Evolutionary conservation across 768 basidiomycete species (phyloP).

Genomic region (Agaricus blazei): DNA sequence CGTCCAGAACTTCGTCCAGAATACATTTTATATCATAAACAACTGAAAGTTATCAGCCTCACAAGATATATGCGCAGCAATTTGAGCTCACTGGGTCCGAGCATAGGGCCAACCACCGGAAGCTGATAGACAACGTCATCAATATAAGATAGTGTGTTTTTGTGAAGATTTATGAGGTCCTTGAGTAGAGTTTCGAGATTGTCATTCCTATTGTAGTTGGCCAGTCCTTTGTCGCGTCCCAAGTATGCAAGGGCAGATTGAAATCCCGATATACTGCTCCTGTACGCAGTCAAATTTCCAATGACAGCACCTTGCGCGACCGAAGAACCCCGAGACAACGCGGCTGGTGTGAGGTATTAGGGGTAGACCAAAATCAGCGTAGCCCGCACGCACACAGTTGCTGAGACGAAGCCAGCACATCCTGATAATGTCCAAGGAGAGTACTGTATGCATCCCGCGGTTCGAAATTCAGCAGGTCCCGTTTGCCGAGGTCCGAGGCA

Average conservation of each 20-base stretch:
- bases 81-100: slow-evolving; percentile 49
- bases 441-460: neutral
- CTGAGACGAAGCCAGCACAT: neutral
- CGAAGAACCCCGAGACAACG: neutral
- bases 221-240: slow-evolving; percentile 45
- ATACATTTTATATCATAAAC: slow-evolving; percentile 59
- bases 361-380: neutral
- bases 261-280: slow-evolving; percentile 25
- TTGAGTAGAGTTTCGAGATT: slow-evolving; percentile 46
- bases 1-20: slow-evolving; percentile 45
- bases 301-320: neutral
- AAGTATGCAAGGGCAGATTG: slow-evolving; percentile 26
- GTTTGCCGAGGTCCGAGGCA: slow-evolving; percentile 2
- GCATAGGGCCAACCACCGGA: slow-evolving; percentile 42
- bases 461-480: neutral
- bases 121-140: slow-evolving; percentile 28
- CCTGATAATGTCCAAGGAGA: neutral
- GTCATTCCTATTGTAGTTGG: slow-evolving; percentile 40
- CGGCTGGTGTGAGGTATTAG: neutral
- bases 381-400: neutral
- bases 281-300: slow-evolving; percentile 26
- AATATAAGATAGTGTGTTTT: slow-evolving; percentile 34
- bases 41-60: slow-evolving; percentile 28
- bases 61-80: neutral
- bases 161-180: slow-evolving; percentile 41